phyloP scores from a whole-genome alignment of 495 filamentous ascomycete genomes.

The Xylaria grammica region DNA sequence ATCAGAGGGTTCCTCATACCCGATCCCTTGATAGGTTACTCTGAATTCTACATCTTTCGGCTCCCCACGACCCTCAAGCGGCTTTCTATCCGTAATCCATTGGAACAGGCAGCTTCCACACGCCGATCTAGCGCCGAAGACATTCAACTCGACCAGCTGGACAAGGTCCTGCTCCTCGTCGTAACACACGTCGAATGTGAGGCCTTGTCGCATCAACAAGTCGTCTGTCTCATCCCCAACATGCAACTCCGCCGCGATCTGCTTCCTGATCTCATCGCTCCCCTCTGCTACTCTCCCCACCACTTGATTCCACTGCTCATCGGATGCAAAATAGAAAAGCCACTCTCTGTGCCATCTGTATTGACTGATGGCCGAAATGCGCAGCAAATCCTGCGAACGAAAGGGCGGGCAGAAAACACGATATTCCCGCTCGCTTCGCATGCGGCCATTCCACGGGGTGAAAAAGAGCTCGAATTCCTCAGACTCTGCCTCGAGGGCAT shows the following conservation, averaged over 20 bases:
- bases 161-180: conserved; percentile 25
- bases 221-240: conserved; percentile 9
- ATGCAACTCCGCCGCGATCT: conserved; percentile 22
- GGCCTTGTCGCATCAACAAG: conserved; percentile 33
- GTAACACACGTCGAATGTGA: conserved; percentile 37
- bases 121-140: conserved; percentile 31
- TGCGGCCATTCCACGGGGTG: conserved; percentile 37
- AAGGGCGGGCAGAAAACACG: conserved; percentile 40
- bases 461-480: conserved; percentile 31
- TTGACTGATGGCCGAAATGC: conserved; percentile 42
- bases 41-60: conserved; percentile 15
- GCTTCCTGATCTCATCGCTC: conserved; percentile 3
- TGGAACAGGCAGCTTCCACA: conserved; percentile 40
- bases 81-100: conserved; percentile 30
- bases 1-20: not conserved
- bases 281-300: conserved; percentile 20
- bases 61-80: conserved; percentile 23
- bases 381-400: not conserved
- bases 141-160: conserved; percentile 36
- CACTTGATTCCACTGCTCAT: conserved; percentile 12
- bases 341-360: conserved; percentile 42
- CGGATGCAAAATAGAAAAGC: conserved; percentile 25
- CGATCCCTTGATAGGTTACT: conserved; percentile 1
- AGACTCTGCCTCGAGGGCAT: conserved; percentile 4
- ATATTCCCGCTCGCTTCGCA: conserved; percentile 35